Evolutionary conservation across 2,329 filamentous ascomycete genomes (phyloP), one percentile per base, ranked within the genome.

Genomic region (Penicillium sp.): DNA sequence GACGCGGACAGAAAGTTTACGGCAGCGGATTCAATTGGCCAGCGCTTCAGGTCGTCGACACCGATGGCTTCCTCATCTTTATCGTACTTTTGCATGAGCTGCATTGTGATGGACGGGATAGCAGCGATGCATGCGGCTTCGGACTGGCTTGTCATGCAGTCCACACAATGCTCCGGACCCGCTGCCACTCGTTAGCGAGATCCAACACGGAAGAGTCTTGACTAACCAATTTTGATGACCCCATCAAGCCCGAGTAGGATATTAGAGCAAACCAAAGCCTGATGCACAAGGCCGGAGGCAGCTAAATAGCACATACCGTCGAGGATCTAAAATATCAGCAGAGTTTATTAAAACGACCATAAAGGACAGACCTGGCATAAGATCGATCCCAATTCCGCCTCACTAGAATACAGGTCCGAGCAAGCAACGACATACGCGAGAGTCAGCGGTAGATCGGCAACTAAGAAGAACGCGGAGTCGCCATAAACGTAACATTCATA

Each of bases 71-170:
- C 62, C 58, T 72, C 63, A 22, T 69, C 68, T 62, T 72, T 71
- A 43, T 61, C 50, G 48, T 70, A 69, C 61, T 72, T 71, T 49
- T 73, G 59, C 64, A 74, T 73, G 37, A 72, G 63, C 55, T 70
- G 62, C 65, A 68, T 72, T 13, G 61, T 65, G 35, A 71, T 69
- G 16, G 54, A 57, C 52, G 61, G 52, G 39, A 73, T 54, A 33
- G 64, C 31, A 13, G 53, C 22, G n/a, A n/a, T n/a, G 39, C 49
- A 55, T 19, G 27, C n/a, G 8, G 27, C 35, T 29, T 49, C 49
- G 39, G 45, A 27, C n/a, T 48, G 45, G n/a, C 26, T 16, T 47
- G 44, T 24, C 26, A 16, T 19, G 44, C 26, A 47, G 44, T 47
- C 44, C 27, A 47, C 26, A 11, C 44, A 47, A 13, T 27, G 26